A percentile compares a stretch with the other conserved stretches of the same genome.
These are phyloP conservation scores for Globisporangium carolinianum DNA, from an alignment of 352 stramenopile species.

Conservation along the genomic window DNA sequence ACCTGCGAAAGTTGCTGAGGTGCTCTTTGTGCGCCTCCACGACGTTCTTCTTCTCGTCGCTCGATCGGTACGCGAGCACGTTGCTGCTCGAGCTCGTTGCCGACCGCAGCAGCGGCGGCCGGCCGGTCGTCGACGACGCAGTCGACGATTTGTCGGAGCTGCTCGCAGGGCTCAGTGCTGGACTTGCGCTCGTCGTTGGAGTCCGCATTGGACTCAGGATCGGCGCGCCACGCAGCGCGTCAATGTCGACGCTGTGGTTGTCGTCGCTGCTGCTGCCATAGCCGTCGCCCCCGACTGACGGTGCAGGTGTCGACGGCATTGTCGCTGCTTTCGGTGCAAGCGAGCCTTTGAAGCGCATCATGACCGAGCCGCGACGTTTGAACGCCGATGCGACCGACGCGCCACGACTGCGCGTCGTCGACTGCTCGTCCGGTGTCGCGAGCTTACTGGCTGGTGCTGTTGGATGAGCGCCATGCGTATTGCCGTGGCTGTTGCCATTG, in stretches of 20 bases:
- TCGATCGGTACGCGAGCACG: conserved; percentile 28
- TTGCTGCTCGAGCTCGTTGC: conserved; percentile 24
- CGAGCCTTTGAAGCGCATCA: conserved; percentile 12
- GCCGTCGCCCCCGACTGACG: background rate
- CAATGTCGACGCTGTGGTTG: conserved; percentile 12
- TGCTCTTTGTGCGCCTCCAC: conserved; percentile 33
- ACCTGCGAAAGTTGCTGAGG: conserved; percentile 19
- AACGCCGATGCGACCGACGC: conserved; percentile 24
- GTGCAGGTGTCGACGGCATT: background rate
- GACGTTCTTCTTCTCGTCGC: conserved; percentile 27
- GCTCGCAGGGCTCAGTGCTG: background rate
- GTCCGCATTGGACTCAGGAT: conserved; percentile 1
- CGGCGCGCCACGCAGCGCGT: conserved; percentile 1
- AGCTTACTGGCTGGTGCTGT: conserved; percentile 13
- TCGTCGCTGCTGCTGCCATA: conserved; percentile 4
- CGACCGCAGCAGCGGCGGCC: conserved; percentile 21
- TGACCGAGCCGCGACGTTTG: conserved; percentile 10
- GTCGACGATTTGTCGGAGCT: background rate
- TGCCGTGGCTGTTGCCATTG: background rate
- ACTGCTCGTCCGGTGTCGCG: conserved; percentile 5
- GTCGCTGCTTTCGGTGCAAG: background rate
- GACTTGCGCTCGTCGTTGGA: background rate
- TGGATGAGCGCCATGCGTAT: background rate
- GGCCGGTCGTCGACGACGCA: conserved; percentile 7
- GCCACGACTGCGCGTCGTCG: conserved; percentile 6